These are phyloP conservation scores for Echinosophora koreensis DNA, from an alignment of 306 rosid genomes.

Conservation along the genomic window DNA sequence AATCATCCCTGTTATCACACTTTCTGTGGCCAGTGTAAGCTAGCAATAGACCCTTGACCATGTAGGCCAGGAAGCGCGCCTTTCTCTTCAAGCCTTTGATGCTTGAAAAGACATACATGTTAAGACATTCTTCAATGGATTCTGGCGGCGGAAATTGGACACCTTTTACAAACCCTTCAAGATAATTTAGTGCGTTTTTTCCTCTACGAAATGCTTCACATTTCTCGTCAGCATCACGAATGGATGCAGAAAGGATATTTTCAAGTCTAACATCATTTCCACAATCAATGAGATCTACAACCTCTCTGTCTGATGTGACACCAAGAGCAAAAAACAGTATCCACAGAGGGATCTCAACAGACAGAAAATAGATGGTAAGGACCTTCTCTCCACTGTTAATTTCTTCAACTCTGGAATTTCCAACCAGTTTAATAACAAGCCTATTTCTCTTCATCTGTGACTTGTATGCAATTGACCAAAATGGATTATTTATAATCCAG, in stretches of 20 bases:
- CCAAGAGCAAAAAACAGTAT: slow-evolving; percentile 85
- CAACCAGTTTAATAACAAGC: slow-evolving; percentile 69
- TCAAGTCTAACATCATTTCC: slow-evolving; percentile 58
- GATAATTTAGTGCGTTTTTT: slow-evolving; percentile 50
- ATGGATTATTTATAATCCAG: slow-evolving; percentile 69
- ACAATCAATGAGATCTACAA: slow-evolving; percentile 76
- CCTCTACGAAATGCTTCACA: slow-evolving; percentile 62
- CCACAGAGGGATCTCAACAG: slow-evolving; percentile 88
- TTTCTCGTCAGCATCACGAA: slow-evolving; percentile 70
- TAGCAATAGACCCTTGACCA: slow-evolving; percentile 90
- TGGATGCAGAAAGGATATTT: slow-evolving; percentile 79
- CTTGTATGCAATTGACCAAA: slow-evolving; percentile 72
- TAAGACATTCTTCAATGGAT: slow-evolving; percentile 73
- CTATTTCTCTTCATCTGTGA: slow-evolving; percentile 83
- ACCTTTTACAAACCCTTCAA: slow-evolving; percentile 59
- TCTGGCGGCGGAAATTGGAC: slow-evolving; percentile 83
- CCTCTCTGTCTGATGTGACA: slow-evolving; percentile 79
- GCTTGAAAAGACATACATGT: slow-evolving; percentile 67
- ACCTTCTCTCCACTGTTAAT: slow-evolving; percentile 70
- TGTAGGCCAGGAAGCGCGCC: slow-evolving; percentile 86
- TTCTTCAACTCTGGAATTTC: slow-evolving; percentile 61
- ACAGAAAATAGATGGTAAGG: slow-evolving; percentile 75
- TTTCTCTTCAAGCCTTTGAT: slow-evolving; percentile 66
- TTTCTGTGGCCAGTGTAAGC: slow-evolving; percentile 78
- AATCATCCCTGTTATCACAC: slow-evolving; percentile 89